These are phyloP conservation scores for Cicer arietinum DNA, from an alignment of 306 rosid species.

Conservation along the genomic window DNA sequence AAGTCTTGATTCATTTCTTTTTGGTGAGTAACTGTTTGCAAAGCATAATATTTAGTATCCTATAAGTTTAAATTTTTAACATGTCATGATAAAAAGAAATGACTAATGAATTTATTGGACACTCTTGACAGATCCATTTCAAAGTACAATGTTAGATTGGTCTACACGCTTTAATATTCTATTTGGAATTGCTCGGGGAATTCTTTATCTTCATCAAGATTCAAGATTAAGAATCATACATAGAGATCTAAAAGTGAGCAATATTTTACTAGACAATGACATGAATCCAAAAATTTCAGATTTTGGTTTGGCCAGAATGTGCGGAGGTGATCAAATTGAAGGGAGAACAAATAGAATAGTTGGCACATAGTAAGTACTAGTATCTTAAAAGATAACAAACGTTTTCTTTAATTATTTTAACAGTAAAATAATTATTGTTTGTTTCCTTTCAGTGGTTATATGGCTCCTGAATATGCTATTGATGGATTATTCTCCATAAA, in stretches of 20 bases:
- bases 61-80: not conserved
- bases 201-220: slow-evolving; percentile 38
- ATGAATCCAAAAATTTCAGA: slow-evolving; percentile 28
- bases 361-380: slow-evolving; percentile 35
- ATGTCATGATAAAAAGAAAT: not conserved
- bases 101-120: not conserved
- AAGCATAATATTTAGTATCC: not conserved
- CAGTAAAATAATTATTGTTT: not conserved
- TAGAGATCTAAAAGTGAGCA: slow-evolving; percentile 26
- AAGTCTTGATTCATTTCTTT: slow-evolving; percentile 3
- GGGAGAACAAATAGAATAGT: slow-evolving; percentile 25
- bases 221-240: slow-evolving; percentile 32
- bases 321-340: slow-evolving; percentile 20
- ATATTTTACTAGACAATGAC: slow-evolving; percentile 6
- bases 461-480: slow-evolving; percentile 42
- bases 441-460: not conserved
- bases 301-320: slow-evolving; percentile 24
- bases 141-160: slow-evolving; percentile 7
- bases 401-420: not conserved
- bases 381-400: not conserved
- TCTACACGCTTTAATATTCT: not conserved
- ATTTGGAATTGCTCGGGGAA: slow-evolving; percentile 2
- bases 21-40: not conserved
- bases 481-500: slow-evolving; percentile 36
- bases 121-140: not conserved